phyloP scores from a whole-genome alignment of 192 early-diverging fungal species.

The Rhizophagus sp. region DNA sequence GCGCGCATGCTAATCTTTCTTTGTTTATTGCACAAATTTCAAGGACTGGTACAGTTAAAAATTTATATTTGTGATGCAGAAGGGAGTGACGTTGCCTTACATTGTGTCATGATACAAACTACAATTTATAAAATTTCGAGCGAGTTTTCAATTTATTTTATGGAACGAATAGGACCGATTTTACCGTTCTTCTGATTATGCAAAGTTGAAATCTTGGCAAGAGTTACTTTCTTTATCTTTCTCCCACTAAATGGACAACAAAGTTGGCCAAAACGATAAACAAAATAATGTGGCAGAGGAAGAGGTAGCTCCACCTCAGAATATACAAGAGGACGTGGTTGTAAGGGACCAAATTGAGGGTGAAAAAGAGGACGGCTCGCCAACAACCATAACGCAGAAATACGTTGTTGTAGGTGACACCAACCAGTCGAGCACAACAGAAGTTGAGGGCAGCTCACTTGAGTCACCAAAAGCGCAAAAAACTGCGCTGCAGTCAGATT shows the following conservation, averaged over 20 bases:
- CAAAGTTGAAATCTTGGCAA: background rate
- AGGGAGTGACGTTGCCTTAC: background rate
- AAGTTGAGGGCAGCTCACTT: background rate
- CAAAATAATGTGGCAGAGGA: conserved; percentile 12
- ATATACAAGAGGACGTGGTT: background rate
- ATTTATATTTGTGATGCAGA: background rate
- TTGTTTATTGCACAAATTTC: background rate
- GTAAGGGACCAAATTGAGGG: background rate
- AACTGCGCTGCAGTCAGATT: background rate
- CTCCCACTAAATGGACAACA: conserved; percentile 25
- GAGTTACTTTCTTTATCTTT: conserved; percentile 9
- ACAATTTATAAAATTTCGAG: background rate
- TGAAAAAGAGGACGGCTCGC: background rate
- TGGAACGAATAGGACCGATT: conserved; percentile 1
- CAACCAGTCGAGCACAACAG: background rate
- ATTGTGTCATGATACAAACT: background rate
- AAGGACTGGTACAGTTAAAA: background rate
- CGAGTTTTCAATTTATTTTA: conserved; percentile 3
- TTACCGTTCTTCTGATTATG: background rate
- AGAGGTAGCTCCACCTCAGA: background rate
- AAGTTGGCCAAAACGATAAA: conserved; percentile 6
- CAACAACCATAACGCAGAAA: background rate
- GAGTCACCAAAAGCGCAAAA: background rate
- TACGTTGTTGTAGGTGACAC: conserved; percentile 18
- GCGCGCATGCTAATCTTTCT: background rate